Evolutionary conservation across 768 basidiomycete species (phyloP).

Genomic region (Suillus spraguei): DNA sequence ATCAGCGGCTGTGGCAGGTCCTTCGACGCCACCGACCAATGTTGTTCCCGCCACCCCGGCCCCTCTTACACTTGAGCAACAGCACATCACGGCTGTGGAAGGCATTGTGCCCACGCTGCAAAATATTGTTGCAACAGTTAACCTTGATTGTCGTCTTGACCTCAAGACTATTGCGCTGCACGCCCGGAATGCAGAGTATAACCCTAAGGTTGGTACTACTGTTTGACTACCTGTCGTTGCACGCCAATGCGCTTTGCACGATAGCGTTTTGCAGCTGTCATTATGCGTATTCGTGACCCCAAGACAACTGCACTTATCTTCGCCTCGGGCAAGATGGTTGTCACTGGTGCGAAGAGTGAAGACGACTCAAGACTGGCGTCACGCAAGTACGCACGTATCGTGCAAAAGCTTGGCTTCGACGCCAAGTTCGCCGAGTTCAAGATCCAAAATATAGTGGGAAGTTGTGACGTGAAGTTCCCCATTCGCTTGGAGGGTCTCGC

Average conservation of each 20-base stretch:
- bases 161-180: slow-evolving; percentile 98
- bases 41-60: slow-evolving; percentile 68
- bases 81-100: slow-evolving; percentile 95
- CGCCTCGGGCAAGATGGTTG: slow-evolving; percentile 99
- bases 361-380: slow-evolving; percentile 97
- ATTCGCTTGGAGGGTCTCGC: slow-evolving; percentile 97
- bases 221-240: slow-evolving; percentile 38
- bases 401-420: slow-evolving; percentile 99
- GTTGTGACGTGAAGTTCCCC: slow-evolving; percentile 98
- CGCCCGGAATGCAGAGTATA: slow-evolving; percentile 98
- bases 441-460: slow-evolving; percentile 99
- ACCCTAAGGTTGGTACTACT: slow-evolving; percentile 92
- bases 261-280: slow-evolving; percentile 99
- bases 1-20: slow-evolving; percentile 52
- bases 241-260: slow-evolving; percentile 66
- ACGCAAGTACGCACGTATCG: slow-evolving; percentile 98
- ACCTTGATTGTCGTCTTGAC: slow-evolving; percentile 94
- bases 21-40: slow-evolving; percentile 54
- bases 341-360: slow-evolving; percentile 98
- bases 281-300: slow-evolving; percentile 99
- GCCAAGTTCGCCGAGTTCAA: slow-evolving; percentile 99
- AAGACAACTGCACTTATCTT: slow-evolving; percentile 99
- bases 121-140: slow-evolving; percentile 99
- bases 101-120: slow-evolving; percentile 99
- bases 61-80: slow-evolving; percentile 84